Percentiles rank a stretch among this genome's conserved stretches.
Conservation (phyloP, 176 grass and related monocot species). For the Luzula sylvatica region DNA sequence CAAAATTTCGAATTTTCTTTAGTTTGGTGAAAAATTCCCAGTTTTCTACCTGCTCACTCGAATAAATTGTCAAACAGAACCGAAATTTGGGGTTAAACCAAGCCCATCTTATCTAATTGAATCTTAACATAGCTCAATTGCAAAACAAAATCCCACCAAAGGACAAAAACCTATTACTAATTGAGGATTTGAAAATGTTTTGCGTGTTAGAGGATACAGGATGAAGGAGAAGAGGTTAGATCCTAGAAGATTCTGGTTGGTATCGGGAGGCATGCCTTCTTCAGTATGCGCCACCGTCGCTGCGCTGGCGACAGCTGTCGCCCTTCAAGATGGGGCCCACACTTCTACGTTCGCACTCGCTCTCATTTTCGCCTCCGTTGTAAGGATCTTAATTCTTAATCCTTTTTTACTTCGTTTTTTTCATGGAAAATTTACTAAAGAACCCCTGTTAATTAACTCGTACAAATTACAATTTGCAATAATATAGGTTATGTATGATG, state of each 20-base stretch:
- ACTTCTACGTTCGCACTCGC: slow-evolving; percentile 75
- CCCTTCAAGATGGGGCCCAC: slow-evolving; percentile 64
- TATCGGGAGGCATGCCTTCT: slow-evolving; percentile 77
- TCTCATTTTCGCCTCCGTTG: slow-evolving; percentile 73
- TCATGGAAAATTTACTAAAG: not conserved
- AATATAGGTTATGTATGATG: slow-evolving; percentile 96
- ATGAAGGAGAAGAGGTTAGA: slow-evolving; percentile 97
- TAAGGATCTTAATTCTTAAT: slow-evolving; percentile 30
- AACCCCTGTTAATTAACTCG: no score
- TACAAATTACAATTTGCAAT: no score
- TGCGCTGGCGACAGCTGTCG: slow-evolving; percentile 53
- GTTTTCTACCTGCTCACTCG: no score
- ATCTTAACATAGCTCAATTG: no score
- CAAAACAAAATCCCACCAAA: no score
- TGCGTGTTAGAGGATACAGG: slow-evolving; percentile 89
- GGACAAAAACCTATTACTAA: not conserved
- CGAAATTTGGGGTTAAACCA: no score
- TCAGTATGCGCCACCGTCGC: slow-evolving; percentile 76
- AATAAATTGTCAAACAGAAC: no score
- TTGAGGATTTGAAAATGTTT: slow-evolving; percentile 17
- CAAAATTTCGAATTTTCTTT: not conserved
- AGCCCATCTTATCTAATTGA: no score
- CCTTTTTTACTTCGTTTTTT: slow-evolving; percentile 18
- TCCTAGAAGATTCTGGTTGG: slow-evolving; percentile 73
- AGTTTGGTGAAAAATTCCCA: not conserved